phyloP scores from a whole-genome alignment of 2,329 filamentous ascomycete genomes.

The Didymella lethalis region DNA sequence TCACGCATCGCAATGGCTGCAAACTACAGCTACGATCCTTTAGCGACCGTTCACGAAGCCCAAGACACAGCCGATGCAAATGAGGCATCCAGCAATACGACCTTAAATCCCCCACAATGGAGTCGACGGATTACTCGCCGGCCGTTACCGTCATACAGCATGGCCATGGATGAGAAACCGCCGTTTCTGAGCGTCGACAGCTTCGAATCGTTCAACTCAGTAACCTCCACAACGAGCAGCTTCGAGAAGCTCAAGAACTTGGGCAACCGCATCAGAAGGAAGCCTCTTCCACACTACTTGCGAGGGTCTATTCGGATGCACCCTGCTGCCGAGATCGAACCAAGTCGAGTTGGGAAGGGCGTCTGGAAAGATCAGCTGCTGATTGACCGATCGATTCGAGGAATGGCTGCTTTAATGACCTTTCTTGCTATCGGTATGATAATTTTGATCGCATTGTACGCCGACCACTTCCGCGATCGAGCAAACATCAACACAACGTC shows the following conservation, averaged over 20 bases:
- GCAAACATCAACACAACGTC: constrained; percentile 35
- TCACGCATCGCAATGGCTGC: constrained; percentile 12
- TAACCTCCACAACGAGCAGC: constrained; percentile 25
- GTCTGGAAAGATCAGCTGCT: constrained; percentile 44
- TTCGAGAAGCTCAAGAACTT: constrained; percentile 28
- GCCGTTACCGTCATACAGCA: constrained; percentile 8
- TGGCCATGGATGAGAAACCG: constrained; percentile 8
- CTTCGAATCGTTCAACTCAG: constrained; percentile 26
- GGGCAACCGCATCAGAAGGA: constrained; percentile 28
- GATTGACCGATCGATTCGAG: constrained; percentile 38
- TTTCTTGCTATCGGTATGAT: constrained; percentile 30
- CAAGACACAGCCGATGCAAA: constrained; percentile 21
- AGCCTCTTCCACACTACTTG: constrained; percentile 27
- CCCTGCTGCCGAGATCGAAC: constrained; percentile 34
- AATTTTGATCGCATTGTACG: constrained; percentile 29
- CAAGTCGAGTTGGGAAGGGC: constrained; percentile 32
- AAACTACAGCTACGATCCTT: constrained; percentile 26
- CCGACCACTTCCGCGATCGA: constrained; percentile 23
- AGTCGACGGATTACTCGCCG: constrained; percentile 13
- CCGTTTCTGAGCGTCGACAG: constrained; percentile 26
- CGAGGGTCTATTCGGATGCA: constrained; percentile 28
- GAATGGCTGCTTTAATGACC: constrained; percentile 37
- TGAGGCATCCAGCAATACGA: constrained; percentile 3
- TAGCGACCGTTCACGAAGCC: constrained; percentile 25
- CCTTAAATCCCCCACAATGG: not conserved